phyloP scores from a whole-genome alignment of 1,139 yeast genomes.

The Taphrina sp. region DNA sequence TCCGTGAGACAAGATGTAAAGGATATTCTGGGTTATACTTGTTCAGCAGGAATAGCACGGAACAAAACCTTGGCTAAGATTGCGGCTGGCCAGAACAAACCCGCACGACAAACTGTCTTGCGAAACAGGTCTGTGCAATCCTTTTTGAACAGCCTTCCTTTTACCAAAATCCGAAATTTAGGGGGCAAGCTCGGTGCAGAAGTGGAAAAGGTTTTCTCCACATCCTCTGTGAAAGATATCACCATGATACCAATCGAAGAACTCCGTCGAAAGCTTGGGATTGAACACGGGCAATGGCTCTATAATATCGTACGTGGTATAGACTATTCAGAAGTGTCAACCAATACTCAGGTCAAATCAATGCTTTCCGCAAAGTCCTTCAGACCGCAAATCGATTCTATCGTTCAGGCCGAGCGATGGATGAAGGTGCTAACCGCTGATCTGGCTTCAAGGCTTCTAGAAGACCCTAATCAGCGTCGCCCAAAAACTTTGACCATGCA shows the following conservation, averaged over 20 bases:
- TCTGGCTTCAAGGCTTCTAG: conserved; percentile 62
- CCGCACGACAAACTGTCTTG: conserved; percentile 68
- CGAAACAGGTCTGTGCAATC: conserved; percentile 51
- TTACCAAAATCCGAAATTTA: conserved; percentile 79
- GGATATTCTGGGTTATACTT: conserved; percentile 67
- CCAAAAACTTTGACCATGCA: conserved; percentile 46
- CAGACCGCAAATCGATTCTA: conserved; percentile 53
- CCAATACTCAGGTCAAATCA: conserved; percentile 67
- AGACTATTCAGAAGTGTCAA: conserved; percentile 53
- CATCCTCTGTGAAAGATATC: conserved; percentile 40
- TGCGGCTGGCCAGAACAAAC: conserved; percentile 84
- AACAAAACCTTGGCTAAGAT: conserved; percentile 78
- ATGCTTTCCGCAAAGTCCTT: conserved; percentile 89
- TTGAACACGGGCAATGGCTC: conserved; percentile 46
- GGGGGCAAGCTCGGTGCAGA: conserved; percentile 84
- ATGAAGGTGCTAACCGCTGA: conserved; percentile 80
- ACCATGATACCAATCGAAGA: conserved; percentile 39
- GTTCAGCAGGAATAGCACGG: conserved; percentile 83
- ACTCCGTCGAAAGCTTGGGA: conserved; percentile 47
- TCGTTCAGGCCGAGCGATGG: conserved; percentile 73
- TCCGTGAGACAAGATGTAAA: conserved; percentile 57
- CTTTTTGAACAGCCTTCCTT: conserved; percentile 61
- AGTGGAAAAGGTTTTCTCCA: conserved; percentile 47
- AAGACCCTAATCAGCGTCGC: conserved; percentile 51
- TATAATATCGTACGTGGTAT: conserved; percentile 66